These are phyloP conservation scores for Suillus bovinus DNA, from an alignment of 768 basidiomycete species.

Conservation along the genomic window DNA sequence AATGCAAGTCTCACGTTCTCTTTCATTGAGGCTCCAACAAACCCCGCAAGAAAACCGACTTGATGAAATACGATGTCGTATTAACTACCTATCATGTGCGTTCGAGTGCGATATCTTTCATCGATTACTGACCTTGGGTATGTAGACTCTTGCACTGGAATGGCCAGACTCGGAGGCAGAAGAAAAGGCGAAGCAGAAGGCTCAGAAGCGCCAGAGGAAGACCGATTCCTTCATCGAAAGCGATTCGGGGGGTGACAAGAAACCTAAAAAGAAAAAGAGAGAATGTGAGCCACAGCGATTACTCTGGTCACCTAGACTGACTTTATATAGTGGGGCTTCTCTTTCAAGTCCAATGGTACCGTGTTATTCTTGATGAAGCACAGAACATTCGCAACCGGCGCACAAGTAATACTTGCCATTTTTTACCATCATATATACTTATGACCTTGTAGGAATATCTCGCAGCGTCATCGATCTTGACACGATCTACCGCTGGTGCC, in stretches of 20 bases:
- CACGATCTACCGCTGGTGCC: slow-evolving; percentile 60
- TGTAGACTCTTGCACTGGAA: slow-evolving; percentile 55
- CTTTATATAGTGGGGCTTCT: slow-evolving; percentile 42
- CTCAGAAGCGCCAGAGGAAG: slow-evolving; percentile 14
- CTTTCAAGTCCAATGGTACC: slow-evolving; percentile 47
- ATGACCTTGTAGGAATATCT: slow-evolving; percentile 42
- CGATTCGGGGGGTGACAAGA: slow-evolving; percentile 21
- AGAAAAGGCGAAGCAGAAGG: slow-evolving; percentile 28
- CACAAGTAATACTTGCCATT: slow-evolving; percentile 39
- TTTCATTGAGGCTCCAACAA: slow-evolving; percentile 37
- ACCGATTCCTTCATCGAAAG: slow-evolving; percentile 25
- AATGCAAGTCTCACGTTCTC: background rate
- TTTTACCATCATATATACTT: background rate
- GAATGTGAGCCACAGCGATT: slow-evolving; percentile 20
- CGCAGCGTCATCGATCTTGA: slow-evolving; percentile 55
- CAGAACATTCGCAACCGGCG: slow-evolving; percentile 46
- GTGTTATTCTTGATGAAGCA: slow-evolving; percentile 57
- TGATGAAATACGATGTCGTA: slow-evolving; percentile 61
- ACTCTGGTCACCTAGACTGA: slow-evolving; percentile 27
- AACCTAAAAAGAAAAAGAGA: slow-evolving; percentile 38
- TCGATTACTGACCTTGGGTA: background rate
- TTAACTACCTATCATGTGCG: slow-evolving; percentile 51
- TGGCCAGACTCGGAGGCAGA: slow-evolving; percentile 58
- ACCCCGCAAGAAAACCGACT: slow-evolving; percentile 44
- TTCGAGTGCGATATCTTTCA: slow-evolving; percentile 15